These are phyloP conservation scores for Penicillium daleae DNA, from an alignment of 495 filamentous ascomycete genomes.

Conservation along the genomic window DNA sequence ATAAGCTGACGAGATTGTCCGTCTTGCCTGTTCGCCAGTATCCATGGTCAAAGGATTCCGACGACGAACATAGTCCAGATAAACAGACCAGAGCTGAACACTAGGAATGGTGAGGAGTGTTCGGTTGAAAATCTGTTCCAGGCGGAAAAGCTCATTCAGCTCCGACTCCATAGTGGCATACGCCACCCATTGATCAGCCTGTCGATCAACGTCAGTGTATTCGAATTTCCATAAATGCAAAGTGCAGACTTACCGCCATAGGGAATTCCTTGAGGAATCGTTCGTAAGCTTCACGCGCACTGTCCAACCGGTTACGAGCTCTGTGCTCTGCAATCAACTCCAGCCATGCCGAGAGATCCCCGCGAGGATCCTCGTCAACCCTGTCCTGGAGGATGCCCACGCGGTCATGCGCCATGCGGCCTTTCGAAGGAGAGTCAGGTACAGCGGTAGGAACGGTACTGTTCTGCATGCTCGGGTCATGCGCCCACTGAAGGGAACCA, in stretches of 20 bases:
- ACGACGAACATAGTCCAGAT: conserved; percentile 92
- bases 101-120: conserved; percentile 74
- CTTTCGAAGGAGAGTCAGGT: conserved; percentile 48
- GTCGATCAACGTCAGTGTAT: conserved; percentile 18
- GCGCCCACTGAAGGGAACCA: conserved; percentile 49
- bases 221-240: background rate
- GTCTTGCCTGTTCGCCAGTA: conserved; percentile 70
- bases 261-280: conserved; percentile 87
- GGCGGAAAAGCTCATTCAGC: conserved; percentile 70
- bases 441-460: conserved; percentile 45
- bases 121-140: conserved; percentile 80
- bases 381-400: conserved; percentile 87
- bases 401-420: conserved; percentile 73
- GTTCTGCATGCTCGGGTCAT: conserved; percentile 42
- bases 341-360: conserved; percentile 89
- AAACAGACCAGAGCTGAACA: conserved; percentile 87
- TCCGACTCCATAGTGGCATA: conserved; percentile 88
- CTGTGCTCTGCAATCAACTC: conserved; percentile 83
- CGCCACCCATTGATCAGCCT: conserved; percentile 89
- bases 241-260: conserved; percentile 68
- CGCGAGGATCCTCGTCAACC: conserved; percentile 86
- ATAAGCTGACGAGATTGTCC: conserved; percentile 79
- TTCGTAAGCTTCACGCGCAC: conserved; percentile 79
- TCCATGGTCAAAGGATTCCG: conserved; percentile 84
- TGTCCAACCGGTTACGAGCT: conserved; percentile 77